Conservation (phyloP, 225 moss, liverwort and hornwort genomes). For the Sphagnum contortum region DNA sequence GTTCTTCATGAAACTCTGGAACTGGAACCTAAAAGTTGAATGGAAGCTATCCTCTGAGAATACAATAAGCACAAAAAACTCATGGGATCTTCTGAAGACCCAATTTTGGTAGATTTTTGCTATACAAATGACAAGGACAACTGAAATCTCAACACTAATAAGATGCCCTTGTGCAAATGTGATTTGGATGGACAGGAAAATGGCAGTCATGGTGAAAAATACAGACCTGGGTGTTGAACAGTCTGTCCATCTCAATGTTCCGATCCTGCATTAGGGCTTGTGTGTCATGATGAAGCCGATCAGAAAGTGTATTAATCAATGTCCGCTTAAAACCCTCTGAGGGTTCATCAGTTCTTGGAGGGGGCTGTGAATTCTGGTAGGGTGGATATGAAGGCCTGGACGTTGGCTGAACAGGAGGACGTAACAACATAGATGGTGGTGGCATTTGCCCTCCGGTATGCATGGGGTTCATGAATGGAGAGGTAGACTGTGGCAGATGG, state of each 20-base stretch:
- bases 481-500: conserved; percentile 41
- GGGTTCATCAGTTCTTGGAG: conserved; percentile 54
- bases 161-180: too few relatives aligned
- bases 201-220: too few relatives aligned
- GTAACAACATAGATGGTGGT: conserved; percentile 14
- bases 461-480: conserved; percentile 79
- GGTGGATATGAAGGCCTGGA: conserved; percentile 70
- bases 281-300: conserved; percentile 51
- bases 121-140: too few relatives aligned
- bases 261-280: conserved; percentile 42
- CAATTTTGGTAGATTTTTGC: too few relatives aligned
- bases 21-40: too few relatives aligned
- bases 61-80: too few relatives aligned
- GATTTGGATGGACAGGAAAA: too few relatives aligned
- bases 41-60: too few relatives aligned
- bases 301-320: conserved; percentile 45
- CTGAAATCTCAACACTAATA: too few relatives aligned
- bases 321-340: conserved; percentile 66
- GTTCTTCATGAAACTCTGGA: too few relatives aligned
- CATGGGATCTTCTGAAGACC: too few relatives aligned
- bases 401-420: conserved; percentile 23
- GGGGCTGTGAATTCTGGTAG: conserved; percentile 38
- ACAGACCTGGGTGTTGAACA: conserved; percentile 60
- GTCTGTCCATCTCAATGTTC: conserved; percentile 72
- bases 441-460: conserved; percentile 44